phyloP scores from a whole-genome alignment of 2,329 filamentous ascomycete species.

The Colletotrichum incanum region DNA sequence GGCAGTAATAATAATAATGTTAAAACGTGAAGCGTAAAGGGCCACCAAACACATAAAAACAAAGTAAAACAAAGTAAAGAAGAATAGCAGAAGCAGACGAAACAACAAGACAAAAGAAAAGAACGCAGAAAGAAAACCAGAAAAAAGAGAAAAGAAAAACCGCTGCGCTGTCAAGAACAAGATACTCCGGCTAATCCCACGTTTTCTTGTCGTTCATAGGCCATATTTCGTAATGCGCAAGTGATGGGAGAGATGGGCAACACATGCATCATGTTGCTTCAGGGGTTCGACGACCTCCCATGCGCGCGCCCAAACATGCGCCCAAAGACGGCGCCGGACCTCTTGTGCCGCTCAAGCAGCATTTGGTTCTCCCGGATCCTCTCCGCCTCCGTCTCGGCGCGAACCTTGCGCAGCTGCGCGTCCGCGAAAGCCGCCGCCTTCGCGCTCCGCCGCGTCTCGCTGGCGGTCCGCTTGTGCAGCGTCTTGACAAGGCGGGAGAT shows the following conservation, averaged over 20 bases:
- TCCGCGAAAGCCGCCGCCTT: conserved; percentile 37
- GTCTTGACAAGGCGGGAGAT: conserved; percentile 41
- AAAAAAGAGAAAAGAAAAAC: conserved; percentile 13
- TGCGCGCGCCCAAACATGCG: conserved; percentile 43
- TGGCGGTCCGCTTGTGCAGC: conserved; percentile 41
- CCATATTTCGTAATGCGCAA: conserved; percentile 15
- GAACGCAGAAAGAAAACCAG: conserved; percentile 6
- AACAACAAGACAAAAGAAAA: conserved; percentile 30
- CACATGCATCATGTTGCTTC: not conserved
- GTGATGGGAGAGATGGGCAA: not conserved
- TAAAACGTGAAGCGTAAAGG: conserved; percentile 1
- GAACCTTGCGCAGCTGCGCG: conserved; percentile 37
- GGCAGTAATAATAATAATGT: conserved; percentile 6
- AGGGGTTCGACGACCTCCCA: conserved; percentile 4
- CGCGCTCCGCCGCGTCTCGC: conserved; percentile 34
- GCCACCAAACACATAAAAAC: conserved; percentile 7
- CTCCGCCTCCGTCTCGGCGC: conserved; percentile 38
- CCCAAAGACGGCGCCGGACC: conserved; percentile 41
- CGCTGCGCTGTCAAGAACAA: conserved; percentile 16
- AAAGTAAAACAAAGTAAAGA: conserved; percentile 12
- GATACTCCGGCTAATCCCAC: not conserved
- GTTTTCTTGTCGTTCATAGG: not conserved
- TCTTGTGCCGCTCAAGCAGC: conserved; percentile 32
- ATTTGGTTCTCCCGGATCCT: conserved; percentile 35
- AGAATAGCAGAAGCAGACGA: conserved; percentile 9